Evolutionary conservation across 306 rosid genomes (phyloP), one percentile per base, ranked within the genome.

Genomic region (Fragaria vesca): DNA sequence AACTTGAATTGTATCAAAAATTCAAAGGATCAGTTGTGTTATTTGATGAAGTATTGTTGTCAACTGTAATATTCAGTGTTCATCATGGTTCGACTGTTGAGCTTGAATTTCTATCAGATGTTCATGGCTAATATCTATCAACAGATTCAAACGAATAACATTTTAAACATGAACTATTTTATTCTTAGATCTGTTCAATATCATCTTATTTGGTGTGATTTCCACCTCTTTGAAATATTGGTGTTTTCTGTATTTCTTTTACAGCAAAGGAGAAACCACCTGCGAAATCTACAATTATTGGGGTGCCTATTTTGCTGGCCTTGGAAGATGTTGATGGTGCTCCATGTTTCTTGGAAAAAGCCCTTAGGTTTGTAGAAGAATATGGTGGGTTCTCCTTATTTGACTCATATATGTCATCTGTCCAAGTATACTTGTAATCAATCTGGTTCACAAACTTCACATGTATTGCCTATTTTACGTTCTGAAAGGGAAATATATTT

Each of bases 331-430:
- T 83, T 67, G 98, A 96, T 83, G 99, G 99, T 83, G 69, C 93
- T 77, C 98, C 99, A 30, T 87, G 98, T 72, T 96, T 96, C 85
- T 83, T 96, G 83, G 99, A 96, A 88, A 96, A 96, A 88, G 97
- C 97, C 72, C 89, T 96, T 40, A 86, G 79, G 68, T 96, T 90
- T 47, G 76, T 96, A 40, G 99, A 96, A 88, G 89, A 83, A 51
- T 85, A 91, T 45, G 99, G 99, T 96, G 79, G 55, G 89, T 83
- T 79, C 66, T 58, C 16, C 47, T 71, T 66, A 62, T 47, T 47
- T 57, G 40, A 6, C 42, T 42, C 72, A 28, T 74, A 21, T 43
- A 66, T 78, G 45, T 42, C 45, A 42, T 42, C 17, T 71, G 51
- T 40, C 45, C 11, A 4, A n/a, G 18, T 63, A 42, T 42, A 6